phyloP scores from a whole-genome alignment of 169 alveolate species.

The Cryptosporidium tyzzeri region DNA sequence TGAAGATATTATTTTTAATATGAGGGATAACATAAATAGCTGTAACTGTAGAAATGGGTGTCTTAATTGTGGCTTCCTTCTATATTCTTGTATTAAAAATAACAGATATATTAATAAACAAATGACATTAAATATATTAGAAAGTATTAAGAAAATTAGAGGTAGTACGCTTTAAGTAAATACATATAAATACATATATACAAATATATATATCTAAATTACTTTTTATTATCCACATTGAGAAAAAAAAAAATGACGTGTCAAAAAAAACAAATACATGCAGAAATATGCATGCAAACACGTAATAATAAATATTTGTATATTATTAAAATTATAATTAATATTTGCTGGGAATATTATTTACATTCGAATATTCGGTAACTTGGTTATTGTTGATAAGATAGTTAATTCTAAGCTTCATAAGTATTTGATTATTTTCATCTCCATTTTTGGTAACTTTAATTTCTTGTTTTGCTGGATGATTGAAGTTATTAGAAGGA shows the following conservation, averaged over 20 bases:
- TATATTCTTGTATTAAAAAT: slow-evolving; percentile 54
- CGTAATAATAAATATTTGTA: too few species aligned
- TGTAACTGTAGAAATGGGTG: slow-evolving; percentile 62
- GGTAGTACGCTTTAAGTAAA: not conserved
- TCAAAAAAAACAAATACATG: not conserved
- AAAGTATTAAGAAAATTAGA: slow-evolving; percentile 20
- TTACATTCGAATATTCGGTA: slow-evolving; percentile 64
- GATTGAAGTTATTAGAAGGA: slow-evolving; percentile 16
- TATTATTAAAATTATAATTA: not conserved
- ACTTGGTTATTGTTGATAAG: slow-evolving; percentile 34
- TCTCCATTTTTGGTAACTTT: slow-evolving; percentile 30
- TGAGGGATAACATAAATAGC: not conserved
- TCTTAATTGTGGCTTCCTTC: slow-evolving; percentile 40
- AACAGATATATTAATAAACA: slow-evolving; percentile 53
- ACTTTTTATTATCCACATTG: not conserved
- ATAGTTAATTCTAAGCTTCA: slow-evolving; percentile 64
- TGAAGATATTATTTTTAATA: slow-evolving; percentile 19
- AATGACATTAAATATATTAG: slow-evolving; percentile 16
- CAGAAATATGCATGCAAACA: not conserved
- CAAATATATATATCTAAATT: not conserved
- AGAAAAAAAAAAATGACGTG: not conserved
- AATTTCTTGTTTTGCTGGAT: slow-evolving; percentile 44
- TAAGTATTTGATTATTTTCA: slow-evolving; percentile 17
- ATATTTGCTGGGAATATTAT: slow-evolving; percentile 55
- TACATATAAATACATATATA: too few species aligned